A percentile compares a stretch with the other conserved stretches of the same genome.
Evolutionary conservation across 2,329 filamentous ascomycete genomes (phyloP).

Genomic region (Acarospora socialis): DNA sequence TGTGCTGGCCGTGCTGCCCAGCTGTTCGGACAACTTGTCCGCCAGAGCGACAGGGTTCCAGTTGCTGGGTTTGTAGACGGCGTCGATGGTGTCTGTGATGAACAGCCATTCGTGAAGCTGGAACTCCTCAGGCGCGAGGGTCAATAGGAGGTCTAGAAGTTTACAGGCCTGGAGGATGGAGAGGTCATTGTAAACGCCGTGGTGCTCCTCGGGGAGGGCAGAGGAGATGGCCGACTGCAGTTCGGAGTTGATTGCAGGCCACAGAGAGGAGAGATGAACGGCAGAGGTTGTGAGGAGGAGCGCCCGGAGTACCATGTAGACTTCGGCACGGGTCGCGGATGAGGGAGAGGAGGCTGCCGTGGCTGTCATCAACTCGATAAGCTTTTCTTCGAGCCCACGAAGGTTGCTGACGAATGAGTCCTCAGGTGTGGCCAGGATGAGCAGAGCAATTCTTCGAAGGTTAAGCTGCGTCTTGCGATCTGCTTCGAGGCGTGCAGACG

Average conservation of each 20-base stretch:
- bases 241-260: slow-evolving; percentile 81
- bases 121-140: slow-evolving; percentile 83
- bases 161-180: slow-evolving; percentile 86
- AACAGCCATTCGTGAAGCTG: slow-evolving; percentile 98
- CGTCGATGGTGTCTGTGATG: slow-evolving; percentile 91
- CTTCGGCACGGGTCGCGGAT: slow-evolving; percentile 72
- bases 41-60: slow-evolving; percentile 62
- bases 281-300: slow-evolving; percentile 65
- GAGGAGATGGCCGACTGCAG: slow-evolving; percentile 67
- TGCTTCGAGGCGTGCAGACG: slow-evolving; percentile 83
- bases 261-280: slow-evolving; percentile 67
- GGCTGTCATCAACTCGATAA: slow-evolving; percentile 73
- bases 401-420: slow-evolving; percentile 74
- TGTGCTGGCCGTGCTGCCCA: slow-evolving; percentile 36
- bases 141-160: slow-evolving; percentile 74
- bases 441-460: slow-evolving; percentile 63
- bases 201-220: slow-evolving; percentile 53
- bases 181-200: slow-evolving; percentile 62
- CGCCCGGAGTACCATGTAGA: slow-evolving; percentile 76
- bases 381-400: slow-evolving; percentile 58
- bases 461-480: slow-evolving; percentile 87
- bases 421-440: slow-evolving; percentile 60
- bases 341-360: slow-evolving; percentile 84
- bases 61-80: slow-evolving; percentile 64
- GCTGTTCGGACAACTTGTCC: slow-evolving; percentile 68